phyloP scores from a whole-genome alignment of 1,284 basidiomycete genomes.

The Ustilago trichophora region DNA sequence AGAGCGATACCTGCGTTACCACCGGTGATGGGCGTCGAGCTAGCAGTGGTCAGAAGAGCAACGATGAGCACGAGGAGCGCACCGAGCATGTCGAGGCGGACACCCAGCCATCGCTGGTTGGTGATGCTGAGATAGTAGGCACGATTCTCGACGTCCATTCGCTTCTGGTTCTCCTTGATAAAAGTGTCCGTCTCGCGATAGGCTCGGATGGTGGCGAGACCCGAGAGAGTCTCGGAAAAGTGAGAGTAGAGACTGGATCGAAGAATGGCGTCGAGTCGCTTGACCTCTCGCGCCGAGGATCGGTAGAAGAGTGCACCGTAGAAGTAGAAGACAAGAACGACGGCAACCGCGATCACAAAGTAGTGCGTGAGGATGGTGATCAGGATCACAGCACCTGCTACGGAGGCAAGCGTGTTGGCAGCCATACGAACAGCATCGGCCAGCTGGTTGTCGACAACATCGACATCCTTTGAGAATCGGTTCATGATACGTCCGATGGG shows the following conservation, averaged over 20 bases:
- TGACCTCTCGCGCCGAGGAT: conserved; percentile 85
- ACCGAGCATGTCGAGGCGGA: conserved; percentile 70
- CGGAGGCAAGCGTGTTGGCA: conserved; percentile 60
- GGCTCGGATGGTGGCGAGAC: conserved; percentile 85
- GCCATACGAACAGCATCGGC: conserved; percentile 65
- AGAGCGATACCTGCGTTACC: conserved; percentile 61
- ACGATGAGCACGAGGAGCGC: conserved; percentile 61
- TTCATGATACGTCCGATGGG: conserved; percentile 87
- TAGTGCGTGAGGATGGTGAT: conserved; percentile 77
- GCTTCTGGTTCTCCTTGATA: conserved; percentile 70
- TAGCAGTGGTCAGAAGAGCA: conserved; percentile 55
- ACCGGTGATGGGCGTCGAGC: conserved; percentile 36
- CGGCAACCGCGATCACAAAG: conserved; percentile 71
- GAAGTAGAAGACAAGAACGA: conserved; percentile 59
- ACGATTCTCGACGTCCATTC: conserved; percentile 87
- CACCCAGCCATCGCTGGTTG: conserved; percentile 85
- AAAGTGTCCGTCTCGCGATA: conserved; percentile 71
- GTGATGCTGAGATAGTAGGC: conserved; percentile 86
- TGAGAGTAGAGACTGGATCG: conserved; percentile 80
- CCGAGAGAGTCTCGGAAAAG: conserved; percentile 85
- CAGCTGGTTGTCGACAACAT: conserved; percentile 82
- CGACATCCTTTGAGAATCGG: conserved; percentile 77
- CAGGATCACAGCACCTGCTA: conserved; percentile 74
- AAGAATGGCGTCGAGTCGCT: conserved; percentile 78
- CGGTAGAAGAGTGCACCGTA: conserved; percentile 79